phyloP scores from a whole-genome alignment of 2,329 filamentous ascomycete species.

The Aspergillus costaricaensis region DNA sequence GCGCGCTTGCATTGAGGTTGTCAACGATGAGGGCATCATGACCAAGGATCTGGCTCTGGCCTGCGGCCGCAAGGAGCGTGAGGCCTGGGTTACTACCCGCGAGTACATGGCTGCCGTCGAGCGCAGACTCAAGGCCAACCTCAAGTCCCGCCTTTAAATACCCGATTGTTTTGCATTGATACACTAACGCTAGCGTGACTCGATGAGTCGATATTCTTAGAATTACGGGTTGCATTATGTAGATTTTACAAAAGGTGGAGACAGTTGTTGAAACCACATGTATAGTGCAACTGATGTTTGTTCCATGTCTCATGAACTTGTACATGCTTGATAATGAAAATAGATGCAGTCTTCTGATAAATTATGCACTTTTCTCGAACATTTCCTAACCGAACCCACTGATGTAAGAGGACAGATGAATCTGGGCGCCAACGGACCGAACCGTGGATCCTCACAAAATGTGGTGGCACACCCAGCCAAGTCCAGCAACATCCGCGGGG shows the following conservation, averaged over 20 bases:
- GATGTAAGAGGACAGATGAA: background rate
- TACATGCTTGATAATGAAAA: too few species aligned
- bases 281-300: too few species aligned
- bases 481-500: background rate
- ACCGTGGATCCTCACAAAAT: background rate
- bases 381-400: background rate
- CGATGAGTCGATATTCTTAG: conserved; percentile 9
- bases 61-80: conserved; percentile 81
- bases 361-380: background rate
- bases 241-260: too few species aligned
- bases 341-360: background rate
- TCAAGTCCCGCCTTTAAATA: conserved; percentile 49
- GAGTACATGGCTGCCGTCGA: conserved; percentile 94
- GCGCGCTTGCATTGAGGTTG: conserved; percentile 89
- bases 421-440: background rate
- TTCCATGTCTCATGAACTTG: too few species aligned
- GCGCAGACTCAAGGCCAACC: conserved; percentile 76
- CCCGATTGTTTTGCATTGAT: conserved; percentile 16
- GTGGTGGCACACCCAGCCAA: background rate
- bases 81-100: conserved; percentile 85
- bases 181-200: conserved; percentile 19
- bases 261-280: too few species aligned
- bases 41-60: conserved; percentile 98
- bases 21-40: conserved; percentile 94
- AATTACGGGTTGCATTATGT: conserved; percentile 9